Evolutionary conservation across 2,329 filamentous ascomycete genomes (phyloP), one percentile per base, ranked within the genome.

Genomic region (Colletotrichum simmondsii): DNA sequence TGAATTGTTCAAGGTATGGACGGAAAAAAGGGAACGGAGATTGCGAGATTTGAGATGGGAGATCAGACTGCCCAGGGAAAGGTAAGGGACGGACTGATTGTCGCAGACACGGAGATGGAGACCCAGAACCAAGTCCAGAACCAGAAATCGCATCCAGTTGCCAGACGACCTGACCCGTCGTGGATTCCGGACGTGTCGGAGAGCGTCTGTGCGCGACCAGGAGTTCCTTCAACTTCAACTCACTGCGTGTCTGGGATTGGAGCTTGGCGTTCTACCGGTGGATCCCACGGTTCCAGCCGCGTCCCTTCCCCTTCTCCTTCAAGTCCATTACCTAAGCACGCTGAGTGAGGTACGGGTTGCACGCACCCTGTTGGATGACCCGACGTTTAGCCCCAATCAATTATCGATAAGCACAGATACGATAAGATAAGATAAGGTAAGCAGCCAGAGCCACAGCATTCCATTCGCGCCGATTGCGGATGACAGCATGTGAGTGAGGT

Each of bases 161-260:
- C 37, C 37, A 49, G 28, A 42, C 24, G 57, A n/a, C 57, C 30
- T 14, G 57, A 11, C 57, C 30, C 30, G 59, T 26, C 35, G 26
- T 22, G 28, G 54, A 61, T 42, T 65, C 54, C 63, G 46, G 62
- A 56, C 63, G 22, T 42, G 53, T 57, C 63, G 63, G 35, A 58
- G 53, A 65, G 63, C 11, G 35, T 65, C 63, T 35, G 63, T 65
- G 63, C 63, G 46, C 62, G 53, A n/a, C 53, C 5, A 46, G 53
- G 35, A 65, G 62, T 10, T 37, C 24, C 30, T 61, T 24, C 53
- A 28, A 35, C 49, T 56, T 54, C 49, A 46, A 58, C 35, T 65
- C 63, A 65, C 24, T 30, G 24, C 52, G 24, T 30, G 63, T 65
- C 52, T 57, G 52, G 53, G 32, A 65, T 65, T 65, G 61, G 61